A percentile compares a stretch with the other conserved stretches of the same genome.
Evolutionary conservation across 73 alveolate genomes (phyloP).

Genomic region (Durusdinium trenchii): DNA sequence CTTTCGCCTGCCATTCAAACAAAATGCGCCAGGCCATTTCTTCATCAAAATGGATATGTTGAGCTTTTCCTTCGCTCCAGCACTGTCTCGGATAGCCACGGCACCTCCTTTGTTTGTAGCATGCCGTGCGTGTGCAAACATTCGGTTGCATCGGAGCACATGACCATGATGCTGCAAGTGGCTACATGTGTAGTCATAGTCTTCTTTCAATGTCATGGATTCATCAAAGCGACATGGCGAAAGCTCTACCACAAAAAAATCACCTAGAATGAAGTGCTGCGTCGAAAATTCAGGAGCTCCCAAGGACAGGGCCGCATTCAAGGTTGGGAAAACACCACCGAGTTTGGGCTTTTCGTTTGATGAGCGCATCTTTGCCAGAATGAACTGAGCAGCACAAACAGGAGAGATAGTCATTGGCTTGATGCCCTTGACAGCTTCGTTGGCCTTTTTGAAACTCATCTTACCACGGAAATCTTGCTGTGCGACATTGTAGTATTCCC

Average conservation of each 20-base stretch:
- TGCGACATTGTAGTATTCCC: slow-evolving; percentile 28
- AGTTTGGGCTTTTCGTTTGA: not conserved
- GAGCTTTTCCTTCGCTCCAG: too few relatives aligned
- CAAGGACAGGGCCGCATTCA: not conserved
- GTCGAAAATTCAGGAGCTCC: not conserved
- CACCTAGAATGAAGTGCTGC: slow-evolving; percentile 20
- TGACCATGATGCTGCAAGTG: too few relatives aligned
- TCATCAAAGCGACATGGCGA: slow-evolving; percentile 22
- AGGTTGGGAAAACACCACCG: not conserved
- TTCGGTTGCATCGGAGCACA: too few relatives aligned
- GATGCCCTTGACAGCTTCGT: not conserved
- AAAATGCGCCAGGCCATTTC: too few relatives aligned
- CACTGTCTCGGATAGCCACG: too few relatives aligned
- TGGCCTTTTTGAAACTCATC: not conserved
- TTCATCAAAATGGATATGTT: too few relatives aligned
- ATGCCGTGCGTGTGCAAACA: too few relatives aligned
- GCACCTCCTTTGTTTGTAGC: too few relatives aligned
- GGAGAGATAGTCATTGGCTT: not conserved
- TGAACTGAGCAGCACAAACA: slow-evolving; percentile 20
- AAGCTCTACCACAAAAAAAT: slow-evolving; percentile 32
- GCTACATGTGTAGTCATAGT: too few relatives aligned
- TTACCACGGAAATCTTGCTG: not conserved
- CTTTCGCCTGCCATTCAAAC: too few relatives aligned
- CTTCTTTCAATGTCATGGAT: slow-evolving; percentile 12
- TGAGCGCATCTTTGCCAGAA: slow-evolving; percentile 49